Evolutionary conservation across 2,329 filamentous ascomycete species (phyloP).

Genomic region (Pseudogymnoascus verrucosus): DNA sequence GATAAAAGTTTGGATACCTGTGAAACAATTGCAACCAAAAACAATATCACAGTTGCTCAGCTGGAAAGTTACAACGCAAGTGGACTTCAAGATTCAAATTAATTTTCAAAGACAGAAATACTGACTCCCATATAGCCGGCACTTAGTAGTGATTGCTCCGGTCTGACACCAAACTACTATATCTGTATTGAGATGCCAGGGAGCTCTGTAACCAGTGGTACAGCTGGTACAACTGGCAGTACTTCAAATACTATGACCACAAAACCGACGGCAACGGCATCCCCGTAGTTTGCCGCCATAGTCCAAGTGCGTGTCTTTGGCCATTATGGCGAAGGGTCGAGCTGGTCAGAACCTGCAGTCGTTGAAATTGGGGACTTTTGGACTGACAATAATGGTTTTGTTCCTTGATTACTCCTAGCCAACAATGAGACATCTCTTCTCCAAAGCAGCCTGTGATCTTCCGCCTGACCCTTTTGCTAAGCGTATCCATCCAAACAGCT

Average conservation of each 20-base stretch:
- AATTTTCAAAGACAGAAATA: background rate
- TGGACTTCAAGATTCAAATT: background rate
- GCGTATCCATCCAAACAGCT: too few relatives aligned
- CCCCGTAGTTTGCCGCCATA: too few relatives aligned
- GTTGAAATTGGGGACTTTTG: too few relatives aligned
- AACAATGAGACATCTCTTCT: too few relatives aligned
- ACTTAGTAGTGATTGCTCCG: slow-evolving; percentile 5
- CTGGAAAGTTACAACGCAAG: slow-evolving; percentile 5
- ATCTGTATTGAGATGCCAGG: slow-evolving; percentile 10
- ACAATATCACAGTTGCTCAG: slow-evolving; percentile 2
- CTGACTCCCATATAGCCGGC: background rate
- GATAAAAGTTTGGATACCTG: background rate
- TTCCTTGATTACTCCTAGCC: too few relatives aligned
- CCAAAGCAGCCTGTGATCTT: too few relatives aligned
- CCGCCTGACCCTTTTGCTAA: too few relatives aligned
- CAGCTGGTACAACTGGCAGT: background rate
- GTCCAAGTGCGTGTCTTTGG: too few relatives aligned
- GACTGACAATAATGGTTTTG: too few relatives aligned
- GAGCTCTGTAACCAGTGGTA: background rate
- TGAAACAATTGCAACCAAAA: background rate
- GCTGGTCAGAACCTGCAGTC: too few relatives aligned
- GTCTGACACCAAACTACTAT: slow-evolving; percentile 5
- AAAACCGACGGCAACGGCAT: background rate
- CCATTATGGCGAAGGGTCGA: too few relatives aligned
- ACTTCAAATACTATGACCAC: background rate